Percentiles rank a stretch among this genome's conserved stretches.
phyloP scores from a whole-genome alignment of 1,284 basidiomycete species.

The Trichosporon asahii region DNA sequence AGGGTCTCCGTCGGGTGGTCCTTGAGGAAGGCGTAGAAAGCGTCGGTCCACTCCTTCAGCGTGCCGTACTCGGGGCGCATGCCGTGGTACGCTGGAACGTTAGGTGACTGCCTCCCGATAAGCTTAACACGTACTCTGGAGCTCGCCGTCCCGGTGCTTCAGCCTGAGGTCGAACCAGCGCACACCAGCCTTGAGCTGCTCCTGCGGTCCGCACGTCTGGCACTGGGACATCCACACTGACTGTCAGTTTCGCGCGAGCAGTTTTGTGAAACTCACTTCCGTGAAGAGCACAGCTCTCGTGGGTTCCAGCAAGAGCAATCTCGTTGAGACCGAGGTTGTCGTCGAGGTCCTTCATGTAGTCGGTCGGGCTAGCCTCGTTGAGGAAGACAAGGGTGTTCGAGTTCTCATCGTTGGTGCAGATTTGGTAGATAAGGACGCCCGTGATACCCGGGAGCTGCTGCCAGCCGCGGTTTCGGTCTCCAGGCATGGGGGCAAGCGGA shows the following conservation, averaged over 20 bases:
- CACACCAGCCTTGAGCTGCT: slow-evolving; percentile 57
- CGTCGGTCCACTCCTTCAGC: slow-evolving; percentile 58
- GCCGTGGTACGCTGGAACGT: slow-evolving; percentile 67
- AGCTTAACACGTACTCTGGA: slow-evolving; percentile 36
- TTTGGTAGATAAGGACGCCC: slow-evolving; percentile 14
- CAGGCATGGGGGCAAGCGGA: slow-evolving; percentile 9
- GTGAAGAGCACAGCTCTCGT: slow-evolving; percentile 40
- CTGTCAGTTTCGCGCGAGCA: not conserved
- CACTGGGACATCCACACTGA: slow-evolving; percentile 48
- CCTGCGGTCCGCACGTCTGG: slow-evolving; percentile 40
- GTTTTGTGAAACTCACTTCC: slow-evolving; percentile 28
- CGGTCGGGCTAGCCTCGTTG: slow-evolving; percentile 20
- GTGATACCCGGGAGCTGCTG: slow-evolving; percentile 4
- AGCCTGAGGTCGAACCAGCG: slow-evolving; percentile 77
- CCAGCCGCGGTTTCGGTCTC: slow-evolving; percentile 20
- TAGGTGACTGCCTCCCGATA: not conserved
- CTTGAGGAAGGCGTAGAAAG: slow-evolving; percentile 63
- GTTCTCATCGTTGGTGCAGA: slow-evolving; percentile 9
- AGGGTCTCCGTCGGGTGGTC: slow-evolving; percentile 65
- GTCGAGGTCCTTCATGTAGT: slow-evolving; percentile 54
- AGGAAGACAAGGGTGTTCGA: slow-evolving; percentile 26
- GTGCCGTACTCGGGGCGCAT: slow-evolving; percentile 64
- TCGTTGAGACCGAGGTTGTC: slow-evolving; percentile 66
- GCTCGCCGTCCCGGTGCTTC: slow-evolving; percentile 60
- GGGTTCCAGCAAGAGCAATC: slow-evolving; percentile 66